These are phyloP conservation scores for Niebla homalea DNA, from an alignment of 495 filamentous ascomycete genomes.

Conservation along the genomic window DNA sequence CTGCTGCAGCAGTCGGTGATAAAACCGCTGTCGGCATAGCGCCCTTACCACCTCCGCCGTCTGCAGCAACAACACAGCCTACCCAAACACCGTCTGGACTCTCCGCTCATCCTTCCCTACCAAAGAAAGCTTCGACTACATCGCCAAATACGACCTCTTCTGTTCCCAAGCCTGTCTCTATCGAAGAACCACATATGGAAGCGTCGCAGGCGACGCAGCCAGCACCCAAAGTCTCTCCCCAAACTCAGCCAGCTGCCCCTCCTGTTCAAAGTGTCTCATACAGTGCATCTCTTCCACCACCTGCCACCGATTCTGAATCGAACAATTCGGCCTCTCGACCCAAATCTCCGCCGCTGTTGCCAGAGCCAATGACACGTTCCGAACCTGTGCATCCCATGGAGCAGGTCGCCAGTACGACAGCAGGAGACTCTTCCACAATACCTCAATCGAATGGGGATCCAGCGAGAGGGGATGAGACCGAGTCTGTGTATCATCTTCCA, in stretches of 20 bases:
- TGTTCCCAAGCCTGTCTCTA: conserved; percentile 37
- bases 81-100: conserved; percentile 28
- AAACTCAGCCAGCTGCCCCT: conserved; percentile 28
- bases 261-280: conserved; percentile 19
- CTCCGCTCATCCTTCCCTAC: conserved; percentile 29
- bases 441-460: conserved; percentile 43
- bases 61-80: conserved; percentile 3
- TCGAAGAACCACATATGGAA: conserved; percentile 25
- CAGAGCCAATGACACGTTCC: conserved; percentile 21
- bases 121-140: conserved; percentile 35
- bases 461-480: conserved; percentile 44
- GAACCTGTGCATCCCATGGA: conserved; percentile 16
- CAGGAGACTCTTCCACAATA: conserved; percentile 13
- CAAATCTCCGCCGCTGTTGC: conserved; percentile 1
- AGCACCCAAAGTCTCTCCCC: conserved; percentile 39
- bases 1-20: conserved; percentile 86
- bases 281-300: conserved; percentile 29
- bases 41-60: conserved; percentile 74
- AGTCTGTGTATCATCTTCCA: conserved; percentile 92
- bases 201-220: conserved; percentile 19
- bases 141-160: conserved; percentile 41
- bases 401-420: conserved; percentile 2
- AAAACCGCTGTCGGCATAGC: conserved; percentile 68
- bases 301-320: neutral
- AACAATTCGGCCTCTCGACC: neutral